Percentiles rank a stretch among this genome's conserved stretches.
phyloP scores from a whole-genome alignment of 306 rosid species.

The apple (Malus domestica) region DNA sequence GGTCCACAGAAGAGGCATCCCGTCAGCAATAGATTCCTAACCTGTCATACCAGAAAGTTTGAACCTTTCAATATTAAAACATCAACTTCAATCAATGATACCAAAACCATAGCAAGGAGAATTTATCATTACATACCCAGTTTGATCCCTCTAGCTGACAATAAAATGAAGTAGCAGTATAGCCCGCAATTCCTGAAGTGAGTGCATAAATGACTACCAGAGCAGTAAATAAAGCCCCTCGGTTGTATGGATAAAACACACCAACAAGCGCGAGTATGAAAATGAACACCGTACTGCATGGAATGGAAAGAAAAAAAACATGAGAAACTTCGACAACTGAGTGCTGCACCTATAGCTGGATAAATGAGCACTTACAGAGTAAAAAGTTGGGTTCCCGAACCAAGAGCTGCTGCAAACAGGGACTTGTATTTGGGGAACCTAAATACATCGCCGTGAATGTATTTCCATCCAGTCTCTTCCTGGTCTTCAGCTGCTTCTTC shows the following conservation, averaged over 20 bases:
- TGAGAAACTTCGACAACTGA: not conserved
- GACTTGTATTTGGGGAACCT: constrained; percentile 40
- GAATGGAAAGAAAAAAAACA: not conserved
- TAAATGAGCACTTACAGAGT: constrained; percentile 30
- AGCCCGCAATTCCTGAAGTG: constrained; percentile 93
- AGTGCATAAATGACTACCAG: constrained; percentile 86
- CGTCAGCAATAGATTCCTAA: constrained; percentile 51
- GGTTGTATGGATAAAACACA: constrained; percentile 90
- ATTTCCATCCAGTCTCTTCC: constrained; percentile 57
- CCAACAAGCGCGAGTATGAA: constrained; percentile 84
- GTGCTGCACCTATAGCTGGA: not conserved
- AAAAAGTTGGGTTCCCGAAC: constrained; percentile 48
- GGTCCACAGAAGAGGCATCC: constrained; percentile 73
- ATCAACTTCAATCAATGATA: constrained; percentile 2
- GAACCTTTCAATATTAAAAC: not conserved
- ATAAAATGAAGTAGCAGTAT: constrained; percentile 78
- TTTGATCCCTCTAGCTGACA: constrained; percentile 86
- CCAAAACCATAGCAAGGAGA: constrained; percentile 4
- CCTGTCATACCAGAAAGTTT: constrained; percentile 35
- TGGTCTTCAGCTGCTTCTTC: constrained; percentile 51
- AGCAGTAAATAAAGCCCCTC: constrained; percentile 84
- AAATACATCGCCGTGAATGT: constrained; percentile 51
- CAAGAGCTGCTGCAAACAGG: constrained; percentile 42
- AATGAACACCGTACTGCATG: constrained; percentile 68
- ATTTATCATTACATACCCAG: constrained; percentile 46